Conservation (phyloP, 495 filamentous ascomycete genomes). For the Massariosphaeria phaeospora region DNA sequence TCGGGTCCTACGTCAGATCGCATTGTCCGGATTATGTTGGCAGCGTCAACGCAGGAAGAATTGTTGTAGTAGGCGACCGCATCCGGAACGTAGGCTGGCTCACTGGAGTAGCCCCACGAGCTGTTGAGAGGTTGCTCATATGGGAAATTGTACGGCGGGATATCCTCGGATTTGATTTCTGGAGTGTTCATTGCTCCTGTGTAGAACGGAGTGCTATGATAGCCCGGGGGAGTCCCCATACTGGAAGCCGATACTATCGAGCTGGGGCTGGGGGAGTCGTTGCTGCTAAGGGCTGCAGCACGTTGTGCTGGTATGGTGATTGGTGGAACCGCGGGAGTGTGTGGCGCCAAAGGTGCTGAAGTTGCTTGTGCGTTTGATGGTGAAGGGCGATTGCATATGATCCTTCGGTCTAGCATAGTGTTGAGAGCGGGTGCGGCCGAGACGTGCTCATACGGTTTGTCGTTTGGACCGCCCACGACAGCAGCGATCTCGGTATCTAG, state of each 20-base stretch:
- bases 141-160: conserved; percentile 8
- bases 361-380: not conserved
- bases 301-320: conserved; percentile 23
- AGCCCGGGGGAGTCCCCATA: conserved; percentile 19
- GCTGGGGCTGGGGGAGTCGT: conserved; percentile 17
- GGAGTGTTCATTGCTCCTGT: conserved; percentile 6
- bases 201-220: conserved; percentile 5
- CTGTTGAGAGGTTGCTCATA: conserved; percentile 24
- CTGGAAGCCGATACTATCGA: conserved; percentile 23
- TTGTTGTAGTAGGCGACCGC: conserved; percentile 21
- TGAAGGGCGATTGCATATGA: conserved; percentile 22
- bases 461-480: conserved; percentile 10
- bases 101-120: conserved; percentile 11
- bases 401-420: conserved; percentile 29
- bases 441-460: conserved; percentile 18
- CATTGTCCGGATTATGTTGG: conserved; percentile 37
- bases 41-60: conserved; percentile 37
- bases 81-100: conserved; percentile 4
- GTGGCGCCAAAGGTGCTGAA: not conserved
- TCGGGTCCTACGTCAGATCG: conserved; percentile 37
- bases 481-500: conserved; percentile 44
- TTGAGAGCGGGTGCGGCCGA: conserved; percentile 26
- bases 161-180: conserved; percentile 10
- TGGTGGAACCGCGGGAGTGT: conserved; percentile 2
- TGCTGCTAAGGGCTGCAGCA: conserved; percentile 4